These are phyloP conservation scores for Candolleomyces aberdarensis DNA, from an alignment of 768 basidiomycete species.

Conservation along the genomic window DNA sequence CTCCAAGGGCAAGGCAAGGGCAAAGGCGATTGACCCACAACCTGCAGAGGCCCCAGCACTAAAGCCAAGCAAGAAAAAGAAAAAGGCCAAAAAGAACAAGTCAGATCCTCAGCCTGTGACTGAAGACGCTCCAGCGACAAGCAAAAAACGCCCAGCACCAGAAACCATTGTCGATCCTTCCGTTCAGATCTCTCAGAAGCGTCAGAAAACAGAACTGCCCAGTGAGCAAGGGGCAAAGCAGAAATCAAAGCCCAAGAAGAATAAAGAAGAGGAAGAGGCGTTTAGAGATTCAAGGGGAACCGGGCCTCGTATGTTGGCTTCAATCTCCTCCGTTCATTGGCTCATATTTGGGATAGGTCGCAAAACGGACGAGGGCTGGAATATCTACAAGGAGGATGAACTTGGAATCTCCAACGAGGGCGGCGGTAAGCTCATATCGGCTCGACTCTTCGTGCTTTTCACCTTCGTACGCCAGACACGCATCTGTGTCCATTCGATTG, in stretches of 20 bases:
- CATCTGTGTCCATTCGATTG: slow-evolving; percentile 88
- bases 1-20: slow-evolving; percentile 38
- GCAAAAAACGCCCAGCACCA: slow-evolving; percentile 39
- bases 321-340: slow-evolving; percentile 5
- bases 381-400: slow-evolving; percentile 80
- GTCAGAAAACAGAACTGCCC: neutral
- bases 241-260: slow-evolving; percentile 21
- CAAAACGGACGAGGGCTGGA: slow-evolving; percentile 77
- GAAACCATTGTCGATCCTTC: slow-evolving; percentile 73
- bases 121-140: slow-evolving; percentile 12
- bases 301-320: slow-evolving; percentile 53
- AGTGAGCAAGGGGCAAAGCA: slow-evolving; percentile 2
- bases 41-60: slow-evolving; percentile 16
- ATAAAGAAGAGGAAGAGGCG: slow-evolving; percentile 37
- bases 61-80: slow-evolving; percentile 46
- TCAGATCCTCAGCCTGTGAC: neutral
- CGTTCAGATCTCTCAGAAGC: slow-evolving; percentile 15
- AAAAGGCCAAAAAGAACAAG: slow-evolving; percentile 30
- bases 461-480: slow-evolving; percentile 53
- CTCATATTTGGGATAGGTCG: slow-evolving; percentile 47
- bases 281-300: slow-evolving; percentile 78
- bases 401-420: slow-evolving; percentile 64
- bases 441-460: slow-evolving; percentile 16
- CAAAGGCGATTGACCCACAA: slow-evolving; percentile 14
- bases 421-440: slow-evolving; percentile 55